These are phyloP conservation scores for Penicillium sumatraense DNA, from an alignment of 2,329 filamentous ascomycete species.

Conservation along the genomic window DNA sequence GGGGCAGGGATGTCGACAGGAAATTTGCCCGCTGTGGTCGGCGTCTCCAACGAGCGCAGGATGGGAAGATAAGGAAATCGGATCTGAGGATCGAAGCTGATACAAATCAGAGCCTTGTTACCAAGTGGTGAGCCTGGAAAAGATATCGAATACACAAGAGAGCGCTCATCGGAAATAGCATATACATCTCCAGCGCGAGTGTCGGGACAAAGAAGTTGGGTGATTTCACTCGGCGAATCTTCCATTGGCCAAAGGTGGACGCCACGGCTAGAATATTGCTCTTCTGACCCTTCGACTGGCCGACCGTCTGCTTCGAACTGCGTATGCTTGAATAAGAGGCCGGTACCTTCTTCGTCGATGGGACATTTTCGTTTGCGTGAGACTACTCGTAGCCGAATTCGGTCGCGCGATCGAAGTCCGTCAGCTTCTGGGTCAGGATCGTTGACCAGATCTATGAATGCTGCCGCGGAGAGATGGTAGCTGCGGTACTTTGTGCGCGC, in stretches of 20 bases:
- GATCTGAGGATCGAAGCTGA: constrained; percentile 46
- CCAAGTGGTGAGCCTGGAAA: constrained; percentile 24
- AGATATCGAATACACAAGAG: constrained; percentile 45
- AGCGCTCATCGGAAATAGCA: constrained; percentile 45
- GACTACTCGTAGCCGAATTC: constrained; percentile 46
- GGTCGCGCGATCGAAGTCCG: constrained; percentile 38
- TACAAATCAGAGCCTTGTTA: constrained; percentile 40
- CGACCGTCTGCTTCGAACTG: constrained; percentile 28
- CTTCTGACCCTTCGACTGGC: constrained; percentile 41
- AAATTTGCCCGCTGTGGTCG: neutral
- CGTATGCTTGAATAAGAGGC: constrained; percentile 36
- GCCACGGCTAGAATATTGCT: constrained; percentile 43
- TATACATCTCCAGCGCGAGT: constrained; percentile 36
- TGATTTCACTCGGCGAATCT: constrained; percentile 42
- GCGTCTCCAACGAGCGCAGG: constrained; percentile 7
- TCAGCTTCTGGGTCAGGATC: constrained; percentile 35
- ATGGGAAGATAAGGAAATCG: constrained; percentile 25
- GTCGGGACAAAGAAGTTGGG: constrained; percentile 45
- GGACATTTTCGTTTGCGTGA: constrained; percentile 48
- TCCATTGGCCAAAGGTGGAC: constrained; percentile 49
- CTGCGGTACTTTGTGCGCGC: constrained; percentile 50
- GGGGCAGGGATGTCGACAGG: constrained; percentile 4
- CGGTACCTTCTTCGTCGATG: constrained; percentile 37
- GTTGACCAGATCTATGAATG: constrained; percentile 51
- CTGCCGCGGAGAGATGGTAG: constrained; percentile 46